Conservation (phyloP, 2,329 filamentous ascomycete genomes). For the Zymoseptoria brevis region DNA sequence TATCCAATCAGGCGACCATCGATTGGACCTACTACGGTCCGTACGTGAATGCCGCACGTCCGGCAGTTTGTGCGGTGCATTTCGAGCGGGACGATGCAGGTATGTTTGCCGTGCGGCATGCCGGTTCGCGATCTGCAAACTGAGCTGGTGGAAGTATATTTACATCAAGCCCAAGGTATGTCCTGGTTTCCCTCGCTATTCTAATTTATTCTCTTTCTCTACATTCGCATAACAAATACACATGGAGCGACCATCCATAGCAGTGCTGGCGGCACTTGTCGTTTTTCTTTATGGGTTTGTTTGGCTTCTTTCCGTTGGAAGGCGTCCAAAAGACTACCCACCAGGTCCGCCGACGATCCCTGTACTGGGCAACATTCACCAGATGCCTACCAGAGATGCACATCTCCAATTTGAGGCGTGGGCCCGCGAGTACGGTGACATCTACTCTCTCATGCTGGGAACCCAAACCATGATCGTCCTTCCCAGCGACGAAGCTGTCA, state of each 20-base stretch:
- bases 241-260: slow-evolving; percentile 1
- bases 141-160: background rate
- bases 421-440: slow-evolving; percentile 44
- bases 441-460: slow-evolving; percentile 47
- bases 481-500: slow-evolving; percentile 39
- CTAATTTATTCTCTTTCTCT: no score
- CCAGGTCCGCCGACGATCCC: slow-evolving; percentile 24
- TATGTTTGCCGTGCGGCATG: background rate
- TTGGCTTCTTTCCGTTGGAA: slow-evolving; percentile 14
- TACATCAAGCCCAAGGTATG: background rate
- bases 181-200: background rate
- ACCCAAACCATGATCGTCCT: slow-evolving; percentile 42
- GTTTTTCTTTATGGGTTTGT: slow-evolving; percentile 8
- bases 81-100: background rate
- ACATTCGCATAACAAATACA: no score
- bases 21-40: no score
- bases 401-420: slow-evolving; percentile 46
- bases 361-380: slow-evolving; percentile 23
- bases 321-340: slow-evolving; percentile 17
- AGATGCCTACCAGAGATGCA: slow-evolving; percentile 36
- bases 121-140: background rate
- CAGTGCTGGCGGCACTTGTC: background rate
- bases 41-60: background rate
- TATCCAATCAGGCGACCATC: no score
- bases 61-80: no score